Conservation (phyloP, 2,329 filamentous ascomycete genomes). For the Colletotrichum paranaense region DNA sequence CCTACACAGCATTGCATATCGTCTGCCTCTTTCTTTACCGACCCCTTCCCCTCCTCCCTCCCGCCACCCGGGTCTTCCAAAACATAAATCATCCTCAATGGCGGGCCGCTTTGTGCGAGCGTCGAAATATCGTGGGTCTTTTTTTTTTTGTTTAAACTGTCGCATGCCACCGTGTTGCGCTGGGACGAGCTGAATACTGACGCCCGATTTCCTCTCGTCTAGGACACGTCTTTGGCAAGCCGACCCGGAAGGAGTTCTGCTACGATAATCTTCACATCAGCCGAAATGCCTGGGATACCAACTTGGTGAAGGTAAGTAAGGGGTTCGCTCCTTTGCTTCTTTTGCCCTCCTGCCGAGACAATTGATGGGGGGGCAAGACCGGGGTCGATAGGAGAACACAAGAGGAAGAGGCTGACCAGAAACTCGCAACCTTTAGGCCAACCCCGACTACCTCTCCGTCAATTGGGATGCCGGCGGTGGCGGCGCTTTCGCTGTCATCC, state of each 20-base stretch:
- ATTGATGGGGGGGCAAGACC: background rate
- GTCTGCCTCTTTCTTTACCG: constrained; percentile 9
- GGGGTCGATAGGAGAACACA: background rate
- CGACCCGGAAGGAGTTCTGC: constrained; percentile 96
- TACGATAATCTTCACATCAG: constrained; percentile 98
- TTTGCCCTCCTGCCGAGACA: constrained; percentile 14
- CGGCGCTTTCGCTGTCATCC: constrained; percentile 96
- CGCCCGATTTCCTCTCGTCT: constrained; percentile 36
- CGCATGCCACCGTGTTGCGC: constrained; percentile 41
- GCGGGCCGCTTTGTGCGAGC: constrained; percentile 74
- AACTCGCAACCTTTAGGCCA: constrained; percentile 70
- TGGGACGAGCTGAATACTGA: constrained; percentile 40
- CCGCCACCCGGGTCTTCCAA: background rate
- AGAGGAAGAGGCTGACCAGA: constrained; percentile 15
- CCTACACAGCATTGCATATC: constrained; percentile 27
- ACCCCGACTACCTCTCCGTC: constrained; percentile 94
- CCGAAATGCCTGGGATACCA: constrained; percentile 99
- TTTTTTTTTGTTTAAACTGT: background rate
- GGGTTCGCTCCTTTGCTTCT: background rate
- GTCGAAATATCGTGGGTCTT: constrained; percentile 74
- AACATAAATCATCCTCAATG: constrained; percentile 53
- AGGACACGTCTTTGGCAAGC: constrained; percentile 99
- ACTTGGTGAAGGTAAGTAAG: constrained; percentile 97
- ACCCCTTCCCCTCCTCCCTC: background rate
- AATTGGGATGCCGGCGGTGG: constrained; percentile 98